phyloP scores from a whole-genome alignment of 441 rosid species.

The Monsonia emarginata region DNA sequence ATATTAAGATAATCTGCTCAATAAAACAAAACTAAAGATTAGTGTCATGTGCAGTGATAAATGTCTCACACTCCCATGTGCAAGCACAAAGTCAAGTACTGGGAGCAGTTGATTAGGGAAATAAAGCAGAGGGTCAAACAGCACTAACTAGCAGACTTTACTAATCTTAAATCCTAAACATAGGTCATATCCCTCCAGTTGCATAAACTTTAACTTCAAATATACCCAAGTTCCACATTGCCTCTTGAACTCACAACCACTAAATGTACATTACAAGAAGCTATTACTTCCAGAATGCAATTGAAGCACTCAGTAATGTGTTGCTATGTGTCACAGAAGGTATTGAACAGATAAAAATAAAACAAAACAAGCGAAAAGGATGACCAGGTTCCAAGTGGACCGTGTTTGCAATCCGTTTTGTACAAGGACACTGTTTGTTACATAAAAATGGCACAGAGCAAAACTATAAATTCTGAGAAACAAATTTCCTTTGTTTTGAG shows the following conservation, averaged over 20 bases:
- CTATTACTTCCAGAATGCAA: too few species aligned
- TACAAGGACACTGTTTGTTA: neutral
- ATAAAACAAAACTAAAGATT: neutral
- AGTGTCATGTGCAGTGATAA: neutral
- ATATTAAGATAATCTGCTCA: neutral
- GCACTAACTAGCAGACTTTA: neutral
- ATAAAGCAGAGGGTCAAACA: neutral
- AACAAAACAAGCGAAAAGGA: neutral
- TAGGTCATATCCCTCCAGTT: too few species aligned
- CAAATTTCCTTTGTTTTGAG: neutral
- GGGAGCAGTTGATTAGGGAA: neutral
- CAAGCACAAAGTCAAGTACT: neutral
- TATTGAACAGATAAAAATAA: too few species aligned
- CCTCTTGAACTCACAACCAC: too few species aligned
- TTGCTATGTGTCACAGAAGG: too few species aligned
- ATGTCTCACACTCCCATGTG: neutral
- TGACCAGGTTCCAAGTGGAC: neutral
- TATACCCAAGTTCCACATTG: too few species aligned
- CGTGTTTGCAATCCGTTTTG: neutral
- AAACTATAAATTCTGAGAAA: neutral
- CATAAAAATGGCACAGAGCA: too few species aligned
- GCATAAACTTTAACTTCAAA: too few species aligned
- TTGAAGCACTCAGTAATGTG: neutral
- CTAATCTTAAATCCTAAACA: too few species aligned
- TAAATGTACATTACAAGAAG: too few species aligned